A percentile compares a stretch with the other conserved stretches of the same genome.
phyloP scores from a whole-genome alignment of 305 asterid genomes.

The Plantago lanceolata region DNA sequence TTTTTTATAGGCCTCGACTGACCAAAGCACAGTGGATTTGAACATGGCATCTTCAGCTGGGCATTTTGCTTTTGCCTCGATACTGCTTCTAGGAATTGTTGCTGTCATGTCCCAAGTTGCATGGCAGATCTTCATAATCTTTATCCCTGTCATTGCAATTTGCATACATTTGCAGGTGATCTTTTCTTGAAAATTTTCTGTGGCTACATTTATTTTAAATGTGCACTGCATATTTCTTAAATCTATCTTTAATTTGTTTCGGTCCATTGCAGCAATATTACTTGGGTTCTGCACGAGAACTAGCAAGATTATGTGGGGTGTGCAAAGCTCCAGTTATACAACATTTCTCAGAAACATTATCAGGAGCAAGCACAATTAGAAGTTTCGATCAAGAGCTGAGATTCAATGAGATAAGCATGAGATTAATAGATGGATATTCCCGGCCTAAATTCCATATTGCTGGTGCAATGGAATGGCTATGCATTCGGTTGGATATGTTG shows the following conservation, averaged over 20 bases:
- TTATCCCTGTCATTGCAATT: conserved; percentile 41
- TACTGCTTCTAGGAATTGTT: conserved; percentile 63
- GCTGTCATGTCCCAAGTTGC: conserved; percentile 73
- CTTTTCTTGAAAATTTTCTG: no score
- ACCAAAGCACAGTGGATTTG: conserved; percentile 67
- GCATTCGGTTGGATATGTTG: conserved; percentile 66
- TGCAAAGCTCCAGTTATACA: conserved; percentile 86
- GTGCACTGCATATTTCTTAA: neutral
- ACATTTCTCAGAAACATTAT: conserved; percentile 76
- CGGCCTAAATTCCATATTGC: conserved; percentile 66
- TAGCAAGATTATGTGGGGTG: conserved; percentile 66
- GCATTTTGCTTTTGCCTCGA: conserved; percentile 42
- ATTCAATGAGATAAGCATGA: conserved; percentile 63
- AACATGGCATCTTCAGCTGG: conserved; percentile 42
- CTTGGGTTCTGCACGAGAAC: conserved; percentile 76
- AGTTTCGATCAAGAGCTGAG: conserved; percentile 64
- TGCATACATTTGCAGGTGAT: conserved; percentile 72
- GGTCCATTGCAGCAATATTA: conserved; percentile 52
- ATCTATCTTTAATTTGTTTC: neutral
- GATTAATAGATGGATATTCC: conserved; percentile 64
- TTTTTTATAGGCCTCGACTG: conserved; percentile 74
- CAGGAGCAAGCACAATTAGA: conserved; percentile 80
- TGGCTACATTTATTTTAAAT: no score
- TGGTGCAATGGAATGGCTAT: conserved; percentile 86
- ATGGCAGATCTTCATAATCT: conserved; percentile 63